Conservation (phyloP, 2,329 filamentous ascomycete species). For the Cryphonectria radicalis region DNA sequence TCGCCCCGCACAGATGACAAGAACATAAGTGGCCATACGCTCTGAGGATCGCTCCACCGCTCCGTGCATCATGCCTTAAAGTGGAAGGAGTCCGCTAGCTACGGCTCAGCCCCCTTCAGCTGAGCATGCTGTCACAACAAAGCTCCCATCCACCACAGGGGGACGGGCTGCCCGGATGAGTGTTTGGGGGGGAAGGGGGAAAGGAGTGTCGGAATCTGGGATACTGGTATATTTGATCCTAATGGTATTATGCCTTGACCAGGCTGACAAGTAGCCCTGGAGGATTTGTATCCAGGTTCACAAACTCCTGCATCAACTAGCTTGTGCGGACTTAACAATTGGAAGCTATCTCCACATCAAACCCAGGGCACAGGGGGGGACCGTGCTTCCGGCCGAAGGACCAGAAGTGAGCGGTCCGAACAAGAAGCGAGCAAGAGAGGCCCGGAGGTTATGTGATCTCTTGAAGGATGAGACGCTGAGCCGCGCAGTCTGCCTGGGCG, state of each 20-base stretch:
- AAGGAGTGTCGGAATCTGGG: background rate
- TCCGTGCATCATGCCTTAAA: background rate
- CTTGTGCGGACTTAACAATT: background rate
- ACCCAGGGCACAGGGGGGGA: background rate
- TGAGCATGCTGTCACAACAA: background rate
- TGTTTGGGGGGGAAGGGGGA: background rate
- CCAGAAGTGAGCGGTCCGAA: background rate
- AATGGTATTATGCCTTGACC: background rate
- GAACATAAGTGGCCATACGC: background rate
- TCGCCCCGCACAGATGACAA: background rate
- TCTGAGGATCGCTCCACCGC: background rate
- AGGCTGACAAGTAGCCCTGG: background rate
- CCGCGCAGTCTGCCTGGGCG: background rate
- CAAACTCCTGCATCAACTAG: background rate
- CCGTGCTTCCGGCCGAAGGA: background rate
- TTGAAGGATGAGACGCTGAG: background rate
- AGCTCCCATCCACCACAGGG: background rate
- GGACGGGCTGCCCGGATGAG: background rate
- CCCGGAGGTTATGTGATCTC: background rate
- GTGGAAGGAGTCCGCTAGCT: background rate
- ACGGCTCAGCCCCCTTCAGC: background rate
- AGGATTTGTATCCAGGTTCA: background rate
- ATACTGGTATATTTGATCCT: background rate
- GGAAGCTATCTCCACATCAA: background rate
- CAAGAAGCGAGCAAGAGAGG: background rate